Conservation (phyloP, 2,329 filamentous ascomycete species). For the Sporothrix globosa region DNA sequence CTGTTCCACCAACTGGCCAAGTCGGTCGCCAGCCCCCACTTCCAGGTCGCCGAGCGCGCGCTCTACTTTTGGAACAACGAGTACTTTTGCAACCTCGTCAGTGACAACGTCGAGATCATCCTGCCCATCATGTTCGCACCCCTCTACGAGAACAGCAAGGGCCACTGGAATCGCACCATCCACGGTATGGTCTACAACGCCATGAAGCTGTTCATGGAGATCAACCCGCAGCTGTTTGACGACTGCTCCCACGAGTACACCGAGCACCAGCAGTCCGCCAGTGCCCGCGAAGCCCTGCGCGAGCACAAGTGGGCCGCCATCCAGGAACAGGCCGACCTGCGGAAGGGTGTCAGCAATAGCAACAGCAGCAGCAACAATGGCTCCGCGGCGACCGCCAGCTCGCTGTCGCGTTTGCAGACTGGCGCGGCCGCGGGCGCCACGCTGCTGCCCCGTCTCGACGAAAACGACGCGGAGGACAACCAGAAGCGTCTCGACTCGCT, state of each 20-base stretch:
- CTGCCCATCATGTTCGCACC: constrained; percentile 99
- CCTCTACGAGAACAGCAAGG: constrained; percentile 97
- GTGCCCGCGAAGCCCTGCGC: constrained; percentile 78
- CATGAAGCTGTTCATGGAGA: constrained; percentile 99
- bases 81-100: constrained; percentile 98
- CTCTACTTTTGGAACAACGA: constrained; percentile 99
- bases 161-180: constrained; percentile 98
- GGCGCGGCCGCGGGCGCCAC: neutral
- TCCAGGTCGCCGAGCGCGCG: constrained; percentile 95
- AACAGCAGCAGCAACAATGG: constrained; percentile 39
- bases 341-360: constrained; percentile 53
- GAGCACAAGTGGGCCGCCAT: constrained; percentile 89
- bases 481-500: constrained; percentile 86
- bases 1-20: constrained; percentile 97
- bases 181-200: constrained; percentile 99
- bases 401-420: constrained; percentile 10
- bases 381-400: constrained; percentile 33
- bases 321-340: constrained; percentile 74
- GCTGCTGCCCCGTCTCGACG: constrained; percentile 61
- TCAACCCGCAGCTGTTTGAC: constrained; percentile 97
- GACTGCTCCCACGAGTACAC: constrained; percentile 99
- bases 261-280: constrained; percentile 89
- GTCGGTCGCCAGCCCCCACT: constrained; percentile 96
- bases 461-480: constrained; percentile 82
- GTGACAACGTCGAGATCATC: constrained; percentile 98